These are phyloP conservation scores for Straminergon stramineum DNA, from an alignment of 225 moss, liverwort and hornwort genomes.

Conservation along the genomic window DNA sequence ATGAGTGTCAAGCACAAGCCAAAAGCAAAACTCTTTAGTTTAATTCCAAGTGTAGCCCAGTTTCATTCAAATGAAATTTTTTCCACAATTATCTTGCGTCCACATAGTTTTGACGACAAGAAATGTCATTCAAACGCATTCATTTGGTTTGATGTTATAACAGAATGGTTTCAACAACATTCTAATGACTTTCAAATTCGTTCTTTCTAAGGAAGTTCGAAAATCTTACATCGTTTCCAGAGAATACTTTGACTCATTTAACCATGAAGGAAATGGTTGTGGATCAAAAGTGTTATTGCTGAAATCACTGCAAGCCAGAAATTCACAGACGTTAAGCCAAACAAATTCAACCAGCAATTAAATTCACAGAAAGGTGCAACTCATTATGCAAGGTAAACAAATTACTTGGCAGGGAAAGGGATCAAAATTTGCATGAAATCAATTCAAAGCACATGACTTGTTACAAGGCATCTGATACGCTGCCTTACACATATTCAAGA, in stretches of 20 bases:
- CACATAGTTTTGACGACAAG: neutral
- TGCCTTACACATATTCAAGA: slow-evolving; percentile 43
- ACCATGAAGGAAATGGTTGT: slow-evolving; percentile 42
- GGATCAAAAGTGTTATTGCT: slow-evolving; percentile 25
- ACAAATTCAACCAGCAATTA: neutral
- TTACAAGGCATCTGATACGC: neutral
- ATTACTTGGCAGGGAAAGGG: neutral
- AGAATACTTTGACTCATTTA: slow-evolving; percentile 6
- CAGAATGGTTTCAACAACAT: neutral
- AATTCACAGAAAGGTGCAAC: neutral
- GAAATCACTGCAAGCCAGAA: slow-evolving; percentile 35
- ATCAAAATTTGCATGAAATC: neutral
- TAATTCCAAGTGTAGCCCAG: no score
- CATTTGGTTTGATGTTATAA: neutral
- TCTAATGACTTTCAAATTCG: no score
- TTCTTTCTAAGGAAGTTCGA: neutral
- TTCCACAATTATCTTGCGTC: neutral
- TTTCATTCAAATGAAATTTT: neutral
- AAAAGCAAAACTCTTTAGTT: neutral
- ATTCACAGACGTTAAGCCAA: neutral
- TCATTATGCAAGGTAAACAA: neutral
- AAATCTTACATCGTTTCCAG: slow-evolving; percentile 28
- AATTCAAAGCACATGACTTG: neutral
- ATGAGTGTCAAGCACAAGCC: neutral
- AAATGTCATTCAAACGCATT: neutral